These are phyloP conservation scores for Tetracladium marchalianum DNA, from an alignment of 495 filamentous ascomycete genomes.

Conservation along the genomic window DNA sequence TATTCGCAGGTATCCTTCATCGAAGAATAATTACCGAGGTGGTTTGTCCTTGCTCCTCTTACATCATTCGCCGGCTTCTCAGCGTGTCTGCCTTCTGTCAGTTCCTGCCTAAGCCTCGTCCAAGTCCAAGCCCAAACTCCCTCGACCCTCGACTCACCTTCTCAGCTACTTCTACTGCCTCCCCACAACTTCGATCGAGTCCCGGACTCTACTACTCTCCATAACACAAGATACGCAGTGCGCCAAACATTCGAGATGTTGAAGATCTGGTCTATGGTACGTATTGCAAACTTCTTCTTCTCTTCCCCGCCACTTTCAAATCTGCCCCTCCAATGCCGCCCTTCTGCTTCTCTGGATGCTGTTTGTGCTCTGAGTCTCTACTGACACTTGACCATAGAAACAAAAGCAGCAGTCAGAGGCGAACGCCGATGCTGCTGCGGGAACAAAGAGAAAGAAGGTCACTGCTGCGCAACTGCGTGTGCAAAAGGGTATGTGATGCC, in stretches of 20 bases:
- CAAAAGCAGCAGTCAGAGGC: conserved; percentile 92
- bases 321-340: neutral
- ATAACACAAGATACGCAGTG: too few relatives aligned
- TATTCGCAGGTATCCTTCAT: too few relatives aligned
- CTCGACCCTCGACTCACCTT: too few relatives aligned
- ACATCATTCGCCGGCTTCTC: neutral
- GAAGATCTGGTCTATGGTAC: conserved; percentile 99
- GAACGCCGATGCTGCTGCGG: conserved; percentile 54
- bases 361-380: neutral
- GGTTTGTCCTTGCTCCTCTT: neutral
- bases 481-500: conserved; percentile 66
- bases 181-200: too few relatives aligned
- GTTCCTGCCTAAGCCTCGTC: neutral
- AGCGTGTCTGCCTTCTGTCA: neutral
- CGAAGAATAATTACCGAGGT: too few relatives aligned
- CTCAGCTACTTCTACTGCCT: too few relatives aligned
- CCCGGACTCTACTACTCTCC: too few relatives aligned
- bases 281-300: conserved; percentile 16
- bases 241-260: conserved; percentile 57
- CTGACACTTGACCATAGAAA: conserved; percentile 46
- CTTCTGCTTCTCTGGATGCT: neutral
- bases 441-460: conserved; percentile 93
- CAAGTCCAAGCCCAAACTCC: neutral
- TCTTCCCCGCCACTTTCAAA: conserved; percentile 3
- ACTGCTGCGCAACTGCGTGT: conserved; percentile 92